Evolutionary conservation across 106 monocot species (phyloP), one percentile per base, ranked within the genome.

Genomic region (Dioscorea zingiberensis): DNA sequence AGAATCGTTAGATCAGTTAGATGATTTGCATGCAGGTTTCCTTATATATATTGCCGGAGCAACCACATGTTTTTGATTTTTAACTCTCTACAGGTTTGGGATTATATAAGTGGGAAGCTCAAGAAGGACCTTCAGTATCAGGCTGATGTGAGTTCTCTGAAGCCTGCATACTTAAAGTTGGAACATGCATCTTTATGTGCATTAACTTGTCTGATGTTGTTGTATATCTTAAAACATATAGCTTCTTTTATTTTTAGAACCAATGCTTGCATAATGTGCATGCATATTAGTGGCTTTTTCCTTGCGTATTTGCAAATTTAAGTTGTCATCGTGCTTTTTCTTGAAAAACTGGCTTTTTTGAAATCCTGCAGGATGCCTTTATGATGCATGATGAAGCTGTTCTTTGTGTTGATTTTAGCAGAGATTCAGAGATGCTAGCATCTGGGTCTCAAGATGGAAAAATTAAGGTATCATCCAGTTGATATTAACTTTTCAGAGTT

Each of bases 81-180:
- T 25, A 38, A 27, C n/a, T 48, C 30, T 24, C 3, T 68, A 60
- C 80, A 91, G 94, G 94, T 89, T 26, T 94, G 93, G 93, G 93
- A 94, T 67, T 94, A 94, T 64, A 74, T 89, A 62, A 94, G 86
- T 72, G 93, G 93, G 64, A 94, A 94, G 75, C 83, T 97, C 16
- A 97, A 97, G 63, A 97, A 97, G 73, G 97, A 97, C 81, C 97
- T 97, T 45, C 97, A 92, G n/a, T 97, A 97, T 75, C 97, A 97
- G 65, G 97, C 97, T 78, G 97, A 97, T 84, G 97, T 97, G 64
- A 81, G 85, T 76, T 53, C 29, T 58, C 25, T 38, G 38, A 38
- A 38, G 38, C 38, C 38, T 38, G 10, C 38, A 8, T 6, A 38
- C 38, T 38, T 1, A 38, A 38, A 38, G 10, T 8, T 38, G 1